Evolutionary conservation across 345 rosid genomes (phyloP).

Genomic region (Excoecaria agallocha): DNA sequence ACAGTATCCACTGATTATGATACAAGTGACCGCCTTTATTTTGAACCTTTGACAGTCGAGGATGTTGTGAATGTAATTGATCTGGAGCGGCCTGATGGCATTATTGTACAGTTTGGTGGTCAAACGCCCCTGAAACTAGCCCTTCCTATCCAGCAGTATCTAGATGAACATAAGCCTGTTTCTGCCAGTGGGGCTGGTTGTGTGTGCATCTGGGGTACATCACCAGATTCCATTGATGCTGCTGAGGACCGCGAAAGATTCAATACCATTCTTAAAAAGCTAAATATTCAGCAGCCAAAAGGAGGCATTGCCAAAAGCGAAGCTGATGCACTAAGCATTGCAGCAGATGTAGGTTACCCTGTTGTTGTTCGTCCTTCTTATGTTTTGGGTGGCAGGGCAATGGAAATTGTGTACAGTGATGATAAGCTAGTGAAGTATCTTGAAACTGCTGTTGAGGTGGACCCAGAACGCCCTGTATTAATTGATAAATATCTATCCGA

Average conservation of each 20-base stretch:
- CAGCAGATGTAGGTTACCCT: constrained; percentile 77
- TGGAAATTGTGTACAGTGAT: constrained; percentile 88
- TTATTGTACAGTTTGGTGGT: constrained; percentile 95
- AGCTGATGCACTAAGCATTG: constrained; percentile 82
- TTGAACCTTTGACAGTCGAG: constrained; percentile 87
- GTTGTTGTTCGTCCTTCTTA: constrained; percentile 96
- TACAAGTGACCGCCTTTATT: constrained; percentile 93
- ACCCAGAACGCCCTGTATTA: constrained; percentile 88
- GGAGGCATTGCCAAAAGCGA: constrained; percentile 97
- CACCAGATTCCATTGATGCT: constrained; percentile 94
- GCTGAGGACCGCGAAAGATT: constrained; percentile 97
- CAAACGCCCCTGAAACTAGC: constrained; percentile 94
- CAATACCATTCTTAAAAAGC: constrained; percentile 71
- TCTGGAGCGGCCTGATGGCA: constrained; percentile 91
- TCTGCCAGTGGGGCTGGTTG: constrained; percentile 67
- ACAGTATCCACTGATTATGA: constrained; percentile 96
- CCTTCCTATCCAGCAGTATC: constrained; percentile 74
- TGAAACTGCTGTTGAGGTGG: constrained; percentile 92
- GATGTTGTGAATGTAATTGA: constrained; percentile 86
- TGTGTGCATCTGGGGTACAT: constrained; percentile 91
- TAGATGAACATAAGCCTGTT: constrained; percentile 66
- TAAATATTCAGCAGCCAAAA: constrained; percentile 88
- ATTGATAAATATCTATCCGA: constrained; percentile 84
- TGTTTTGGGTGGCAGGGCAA: constrained; percentile 94
- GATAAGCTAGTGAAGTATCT: constrained; percentile 70